phyloP scores from a whole-genome alignment of 148 eudicot genomes.

The Chenopodium quinoa region DNA sequence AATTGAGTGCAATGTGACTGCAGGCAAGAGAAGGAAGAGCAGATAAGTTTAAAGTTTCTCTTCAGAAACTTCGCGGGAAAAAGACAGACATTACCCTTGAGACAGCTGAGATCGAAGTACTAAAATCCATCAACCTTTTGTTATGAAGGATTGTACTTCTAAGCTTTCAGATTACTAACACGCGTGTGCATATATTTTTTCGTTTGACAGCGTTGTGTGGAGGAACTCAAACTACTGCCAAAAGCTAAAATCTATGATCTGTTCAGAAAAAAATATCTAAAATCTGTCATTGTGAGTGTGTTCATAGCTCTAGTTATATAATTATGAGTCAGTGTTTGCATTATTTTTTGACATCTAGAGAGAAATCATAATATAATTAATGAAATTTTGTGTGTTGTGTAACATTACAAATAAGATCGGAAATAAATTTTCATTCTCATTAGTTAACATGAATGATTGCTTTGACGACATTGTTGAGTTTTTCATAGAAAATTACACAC shows the following conservation, averaged over 20 bases:
- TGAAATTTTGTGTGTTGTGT: too few relatives aligned
- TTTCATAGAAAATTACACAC: too few relatives aligned
- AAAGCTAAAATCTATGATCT: constrained; percentile 62
- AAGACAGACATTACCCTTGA: constrained; percentile 58
- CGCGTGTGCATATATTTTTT: neutral
- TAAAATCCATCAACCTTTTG: too few relatives aligned
- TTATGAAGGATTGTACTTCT: neutral
- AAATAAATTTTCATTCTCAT: too few relatives aligned
- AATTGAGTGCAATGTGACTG: too few relatives aligned
- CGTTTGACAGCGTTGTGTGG: constrained; percentile 51
- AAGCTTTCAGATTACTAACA: neutral
- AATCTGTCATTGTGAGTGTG: constrained; percentile 57
- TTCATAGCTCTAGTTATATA: too few relatives aligned
- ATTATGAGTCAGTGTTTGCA: too few relatives aligned
- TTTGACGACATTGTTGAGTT: too few relatives aligned
- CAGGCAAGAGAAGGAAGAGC: constrained; percentile 60
- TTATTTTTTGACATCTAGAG: too few relatives aligned
- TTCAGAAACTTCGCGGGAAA: constrained; percentile 66
- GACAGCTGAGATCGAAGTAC: constrained; percentile 76
- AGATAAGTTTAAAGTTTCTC: constrained; percentile 53
- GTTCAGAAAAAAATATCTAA: constrained; percentile 65
- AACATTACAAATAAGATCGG: too few relatives aligned
- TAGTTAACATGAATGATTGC: too few relatives aligned
- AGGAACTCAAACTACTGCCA: constrained; percentile 63
- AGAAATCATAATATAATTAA: too few relatives aligned